Base-by-base conservation (phyloP, 768 basidiomycete species). In the Tylopilus sp. region DNA sequence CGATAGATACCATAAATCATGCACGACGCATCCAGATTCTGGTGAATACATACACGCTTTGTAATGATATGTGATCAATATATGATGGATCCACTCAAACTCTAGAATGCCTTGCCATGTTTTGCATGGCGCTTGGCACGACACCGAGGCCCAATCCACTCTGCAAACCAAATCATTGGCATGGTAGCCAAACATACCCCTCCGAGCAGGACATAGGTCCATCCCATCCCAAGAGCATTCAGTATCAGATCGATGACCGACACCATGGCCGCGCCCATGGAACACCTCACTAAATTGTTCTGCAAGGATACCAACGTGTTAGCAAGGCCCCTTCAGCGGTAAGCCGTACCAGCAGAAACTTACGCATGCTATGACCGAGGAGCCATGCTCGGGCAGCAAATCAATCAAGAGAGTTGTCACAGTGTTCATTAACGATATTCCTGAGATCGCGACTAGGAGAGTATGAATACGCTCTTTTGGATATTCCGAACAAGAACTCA, bases 251-350 rank as follows among this genome's bases (percentile, higher is more conserved):
- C 77, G 39, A 88, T 79, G 18, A 84, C 73, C 3, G 87, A 81
- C 7, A 88, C 82, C 30, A 79, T 59, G 0, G 69, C 73, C 3
- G 86, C 87, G 44, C 81, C 81, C 38, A 86, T 55, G 2, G 74
- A 71, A 61, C 86, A 87, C 28, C 86, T 81, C 12, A 86, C 75
- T 18, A 88, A 67, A 56, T 88, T 89, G 63, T 84, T 88, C 88
- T 90, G 58, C 40, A 21, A 33, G 20, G 20, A 23, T 40, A 35
- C 17, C 41, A 6, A 39, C 30, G 8, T 21, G 40, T 42, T 18
- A 12, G 36, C n/a, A 36, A 18, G n/a, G n/a, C 36, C 9, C n/a
- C n/a, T 7, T 36, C n/a, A n/a, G n/a, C n/a, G n/a, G n/a, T 36
- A 45, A 40, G 10, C 20, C n/a, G 21, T 21, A n/a, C 13, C 44